These are phyloP conservation scores for Dacryopinax spathularia DNA, from an alignment of 768 basidiomycete genomes.

Conservation along the genomic window DNA sequence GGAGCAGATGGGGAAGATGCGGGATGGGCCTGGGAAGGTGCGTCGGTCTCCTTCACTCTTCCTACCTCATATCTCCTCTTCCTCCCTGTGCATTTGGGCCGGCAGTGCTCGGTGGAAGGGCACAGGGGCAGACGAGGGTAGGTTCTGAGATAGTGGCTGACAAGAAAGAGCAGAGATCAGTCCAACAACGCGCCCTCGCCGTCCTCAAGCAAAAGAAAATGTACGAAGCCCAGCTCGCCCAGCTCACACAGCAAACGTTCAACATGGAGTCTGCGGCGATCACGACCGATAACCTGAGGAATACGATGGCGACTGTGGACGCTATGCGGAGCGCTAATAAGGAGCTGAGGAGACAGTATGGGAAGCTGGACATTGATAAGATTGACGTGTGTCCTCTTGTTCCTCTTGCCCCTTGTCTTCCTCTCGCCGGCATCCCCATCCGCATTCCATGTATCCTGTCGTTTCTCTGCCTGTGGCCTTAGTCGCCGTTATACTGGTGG, in stretches of 20 bases:
- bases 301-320: slow-evolving; percentile 97
- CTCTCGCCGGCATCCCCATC: background rate
- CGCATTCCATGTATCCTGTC: background rate
- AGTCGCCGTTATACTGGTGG: background rate
- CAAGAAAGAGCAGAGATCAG: slow-evolving; percentile 46
- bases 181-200: slow-evolving; percentile 85
- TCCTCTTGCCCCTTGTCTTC: background rate
- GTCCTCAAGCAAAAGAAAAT: slow-evolving; percentile 90
- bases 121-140: background rate
- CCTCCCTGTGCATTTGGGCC: background rate
- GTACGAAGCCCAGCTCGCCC: slow-evolving; percentile 74
- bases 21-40: slow-evolving; percentile 92
- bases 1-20: slow-evolving; percentile 88
- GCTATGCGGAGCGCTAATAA: slow-evolving; percentile 95
- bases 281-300: slow-evolving; percentile 93
- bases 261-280: slow-evolving; percentile 96
- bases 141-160: background rate
- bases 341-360: slow-evolving; percentile 92
- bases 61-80: background rate
- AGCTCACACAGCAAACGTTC: slow-evolving; percentile 87
- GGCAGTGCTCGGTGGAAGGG: background rate
- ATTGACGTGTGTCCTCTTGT: slow-evolving; percentile 57
- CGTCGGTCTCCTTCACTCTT: slow-evolving; percentile 7
- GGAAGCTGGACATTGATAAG: slow-evolving; percentile 93
- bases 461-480: background rate